These are phyloP conservation scores for Haplosporangium sp. DNA, from an alignment of 371 early-diverging fungal species.

Conservation along the genomic window DNA sequence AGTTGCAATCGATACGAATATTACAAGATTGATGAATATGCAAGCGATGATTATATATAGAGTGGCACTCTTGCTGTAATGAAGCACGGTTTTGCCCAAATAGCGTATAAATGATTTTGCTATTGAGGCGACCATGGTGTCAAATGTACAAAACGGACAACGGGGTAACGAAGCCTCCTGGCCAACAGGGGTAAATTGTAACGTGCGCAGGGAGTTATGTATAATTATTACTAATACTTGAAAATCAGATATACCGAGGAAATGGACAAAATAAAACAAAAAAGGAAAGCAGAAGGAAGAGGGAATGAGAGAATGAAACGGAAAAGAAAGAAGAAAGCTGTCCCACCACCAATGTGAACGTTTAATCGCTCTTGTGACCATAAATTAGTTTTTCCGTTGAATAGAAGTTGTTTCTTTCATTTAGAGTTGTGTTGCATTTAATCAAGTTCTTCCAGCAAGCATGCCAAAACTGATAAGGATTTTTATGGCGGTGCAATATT, in stretches of 20 bases:
- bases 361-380: no score
- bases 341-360: no score
- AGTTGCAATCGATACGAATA: not conserved
- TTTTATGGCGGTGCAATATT: no score
- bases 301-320: not conserved
- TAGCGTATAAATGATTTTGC: not conserved
- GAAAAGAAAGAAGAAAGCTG: not conserved
- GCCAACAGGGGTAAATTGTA: no score
- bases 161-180: not conserved
- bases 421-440: no score
- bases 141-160: not conserved
- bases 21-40: slow-evolving; percentile 14
- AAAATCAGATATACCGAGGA: not conserved
- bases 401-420: no score
- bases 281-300: not conserved
- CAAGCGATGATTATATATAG: slow-evolving; percentile 9
- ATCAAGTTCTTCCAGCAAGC: no score
- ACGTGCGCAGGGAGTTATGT: no score
- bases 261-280: not conserved
- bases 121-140: not conserved
- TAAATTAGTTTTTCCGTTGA: no score
- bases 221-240: not conserved
- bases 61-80: slow-evolving; percentile 8
- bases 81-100: not conserved
- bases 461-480: no score